These are phyloP conservation scores for Francoa sonchifolia DNA, from an alignment of 441 rosid genomes.

Conservation along the genomic window DNA sequence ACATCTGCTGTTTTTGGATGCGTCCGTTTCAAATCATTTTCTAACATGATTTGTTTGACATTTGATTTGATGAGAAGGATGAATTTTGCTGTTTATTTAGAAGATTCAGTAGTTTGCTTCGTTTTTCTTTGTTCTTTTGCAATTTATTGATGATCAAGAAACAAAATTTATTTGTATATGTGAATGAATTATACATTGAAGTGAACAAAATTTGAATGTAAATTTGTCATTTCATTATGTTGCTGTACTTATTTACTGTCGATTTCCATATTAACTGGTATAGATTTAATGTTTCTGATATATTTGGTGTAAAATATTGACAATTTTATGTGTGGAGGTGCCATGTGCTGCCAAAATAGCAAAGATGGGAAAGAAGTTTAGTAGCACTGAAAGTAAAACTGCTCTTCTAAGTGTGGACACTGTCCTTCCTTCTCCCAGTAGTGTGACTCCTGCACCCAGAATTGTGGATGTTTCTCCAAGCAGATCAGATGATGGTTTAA, in stretches of 20 bases:
- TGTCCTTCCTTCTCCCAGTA: constrained; percentile 10
- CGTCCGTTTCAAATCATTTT: not conserved
- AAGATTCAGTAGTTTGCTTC: not conserved
- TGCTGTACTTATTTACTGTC: not conserved
- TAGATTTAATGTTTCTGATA: not conserved
- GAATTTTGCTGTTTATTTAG: too few relatives aligned
- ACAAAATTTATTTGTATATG: not conserved
- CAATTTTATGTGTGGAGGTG: constrained; percentile 25
- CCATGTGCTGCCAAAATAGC: constrained; percentile 42
- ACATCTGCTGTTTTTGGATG: not conserved
- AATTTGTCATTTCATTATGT: not conserved
- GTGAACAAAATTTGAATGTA: not conserved
- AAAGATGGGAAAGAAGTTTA: constrained; percentile 29
- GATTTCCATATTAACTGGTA: not conserved
- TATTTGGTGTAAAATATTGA: not conserved
- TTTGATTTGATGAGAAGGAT: not conserved
- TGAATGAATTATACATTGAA: too few relatives aligned
- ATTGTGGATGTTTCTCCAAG: constrained; percentile 39
- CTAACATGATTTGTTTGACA: not conserved
- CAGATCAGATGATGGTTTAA: constrained; percentile 43
- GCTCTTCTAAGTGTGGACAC: constrained; percentile 19
- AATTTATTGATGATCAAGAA: not conserved
- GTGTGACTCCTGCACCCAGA: constrained; percentile 14
- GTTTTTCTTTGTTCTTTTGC: not conserved
- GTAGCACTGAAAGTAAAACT: constrained; percentile 18